Base-by-base conservation (phyloP, 495 filamentous ascomycete genomes). In the Talaromyces trachyspermus region DNA sequence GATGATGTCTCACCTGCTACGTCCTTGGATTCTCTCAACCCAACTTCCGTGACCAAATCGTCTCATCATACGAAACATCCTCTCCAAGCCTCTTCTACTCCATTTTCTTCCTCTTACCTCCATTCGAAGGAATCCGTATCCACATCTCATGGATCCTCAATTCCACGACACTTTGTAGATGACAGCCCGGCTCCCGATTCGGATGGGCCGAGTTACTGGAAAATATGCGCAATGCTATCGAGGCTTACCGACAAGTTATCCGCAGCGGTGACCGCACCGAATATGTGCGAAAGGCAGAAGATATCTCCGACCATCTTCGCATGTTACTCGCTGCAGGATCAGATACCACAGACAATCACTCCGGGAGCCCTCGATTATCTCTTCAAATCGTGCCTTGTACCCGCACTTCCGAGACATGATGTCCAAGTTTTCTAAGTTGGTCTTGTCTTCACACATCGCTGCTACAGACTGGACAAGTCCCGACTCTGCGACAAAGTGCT, bases 321-420 rank as follows among this genome's bases (percentile, higher is more conserved):
- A 77, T 96, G 56, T 76, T 98, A n/a, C 77, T 98, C 33, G 88
- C 89, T 24, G 94, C 94, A 40, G 92, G 89, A 3, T 98, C 92
- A 7, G 88, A 88, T 42, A 97, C 92, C 3, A 98, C 92, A 1
- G 92, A 98, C 61, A 97, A 97, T 55, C 92, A 98, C 61, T 98
- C 92, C 9, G 94, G 94, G 36, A 92, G 95, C 52, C 92, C 23
- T 97, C 92, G n/a, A 96, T 97, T 60, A 98, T 98, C 45, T 92
- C 88, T 6, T 90, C 89, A 6, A 98, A 98, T 65, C 95, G 95
- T 65, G 83, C 87, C 2, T 72, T 98, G 35, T 96, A 97, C 57
- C 92, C 94, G 23, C 89, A 97, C 68, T 98, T 96, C 65, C 79
- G 94, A 42, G 94, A 96, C 59, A 96, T 95, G 85, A 98, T 98